phyloP scores from a whole-genome alignment of 148 eudicot genomes.

The Rhododendron mucronatum region DNA sequence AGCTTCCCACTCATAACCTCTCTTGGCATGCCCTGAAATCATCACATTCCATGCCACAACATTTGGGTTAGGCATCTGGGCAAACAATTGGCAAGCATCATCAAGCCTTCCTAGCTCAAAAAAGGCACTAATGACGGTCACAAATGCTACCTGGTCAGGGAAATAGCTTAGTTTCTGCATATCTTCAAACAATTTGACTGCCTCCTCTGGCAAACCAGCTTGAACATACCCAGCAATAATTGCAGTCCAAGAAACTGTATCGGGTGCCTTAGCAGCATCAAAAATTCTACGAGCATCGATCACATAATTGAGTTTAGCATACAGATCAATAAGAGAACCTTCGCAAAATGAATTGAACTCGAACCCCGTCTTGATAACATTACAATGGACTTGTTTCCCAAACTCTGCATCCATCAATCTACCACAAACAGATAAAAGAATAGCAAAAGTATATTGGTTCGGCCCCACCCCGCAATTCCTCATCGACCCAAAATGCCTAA shows the following conservation, averaged over 20 bases:
- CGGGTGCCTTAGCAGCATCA: constrained; percentile 39
- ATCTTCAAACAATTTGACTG: constrained; percentile 41
- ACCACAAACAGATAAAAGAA: constrained; percentile 68
- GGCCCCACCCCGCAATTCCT: constrained; percentile 34
- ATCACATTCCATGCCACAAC: constrained; percentile 78
- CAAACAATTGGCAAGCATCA: constrained; percentile 59
- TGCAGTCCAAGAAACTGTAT: constrained; percentile 73
- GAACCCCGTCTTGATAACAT: constrained; percentile 50
- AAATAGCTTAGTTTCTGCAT: constrained; percentile 44
- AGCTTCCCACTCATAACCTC: constrained; percentile 54
- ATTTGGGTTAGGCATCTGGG: constrained; percentile 53
- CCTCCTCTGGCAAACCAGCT: constrained; percentile 56
- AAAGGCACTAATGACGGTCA: constrained; percentile 61
- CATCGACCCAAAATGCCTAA: constrained; percentile 43
- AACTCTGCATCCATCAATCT: constrained; percentile 32
- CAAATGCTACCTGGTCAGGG: constrained; percentile 67
- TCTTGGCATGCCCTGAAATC: constrained; percentile 76
- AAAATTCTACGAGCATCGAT: constrained; percentile 59
- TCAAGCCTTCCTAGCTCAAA: constrained; percentile 56
- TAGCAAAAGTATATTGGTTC: constrained; percentile 66
- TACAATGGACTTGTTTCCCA: constrained; percentile 68
- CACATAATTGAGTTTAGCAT: constrained; percentile 53
- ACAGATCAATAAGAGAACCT: constrained; percentile 79
- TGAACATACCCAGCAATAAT: constrained; percentile 68
- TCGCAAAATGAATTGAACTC: constrained; percentile 53